Base-by-base conservation (phyloP, 352 stramenopile species). In the Phytophthora ohioensis region DNA sequence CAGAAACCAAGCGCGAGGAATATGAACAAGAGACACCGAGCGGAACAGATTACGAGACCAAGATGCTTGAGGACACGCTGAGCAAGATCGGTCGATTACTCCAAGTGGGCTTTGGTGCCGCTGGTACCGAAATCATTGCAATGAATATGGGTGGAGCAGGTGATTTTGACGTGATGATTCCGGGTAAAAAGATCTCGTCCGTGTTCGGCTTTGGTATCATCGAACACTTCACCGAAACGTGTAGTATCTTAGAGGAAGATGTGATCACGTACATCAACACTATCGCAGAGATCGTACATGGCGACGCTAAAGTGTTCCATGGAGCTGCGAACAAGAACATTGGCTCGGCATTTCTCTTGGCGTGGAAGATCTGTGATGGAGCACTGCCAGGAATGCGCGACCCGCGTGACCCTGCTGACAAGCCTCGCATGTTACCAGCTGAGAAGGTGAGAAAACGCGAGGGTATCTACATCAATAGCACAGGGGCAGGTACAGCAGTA, bases 221-320 rank as follows among this genome's bases (percentile, higher is more conserved):
- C 60, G 86, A 98, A 75, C 94, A 98, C 36, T 99, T 99, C 68
- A 98, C 97, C 15, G 88, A 98, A 63, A 97, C 91, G 36, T 98
- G 94, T 46, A 91, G 88, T 60, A 76, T 93, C 34, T 74, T 99
- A 1, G 91, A 98, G 57, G 93, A 98, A 60, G 95, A 99, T 69
- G 90, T 99, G 3, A 98, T 98, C 84, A 98, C 91, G 52, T 98
- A 99, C 78, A 98, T 99, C 61, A 99, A 99, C 73, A 98, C 92
- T 36, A 95, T 99, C 63, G 97, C 97, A 3, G 88, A 93, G 45
- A 98, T 99, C 59, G 88, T 99, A 13, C 97, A 99, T 63, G 82
- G 93, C 32, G 94, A 98, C 65, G 92, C 97, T 2, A 97, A 98
- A 66, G 71, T 95, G 5, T 99, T 96, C 82, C 91, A 96, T 43